A percentile compares a stretch with the other conserved stretches of the same genome.
These are phyloP conservation scores for Aphanomyces invadans DNA, from an alignment of 352 stramenopile genomes.

Conservation along the genomic window DNA sequence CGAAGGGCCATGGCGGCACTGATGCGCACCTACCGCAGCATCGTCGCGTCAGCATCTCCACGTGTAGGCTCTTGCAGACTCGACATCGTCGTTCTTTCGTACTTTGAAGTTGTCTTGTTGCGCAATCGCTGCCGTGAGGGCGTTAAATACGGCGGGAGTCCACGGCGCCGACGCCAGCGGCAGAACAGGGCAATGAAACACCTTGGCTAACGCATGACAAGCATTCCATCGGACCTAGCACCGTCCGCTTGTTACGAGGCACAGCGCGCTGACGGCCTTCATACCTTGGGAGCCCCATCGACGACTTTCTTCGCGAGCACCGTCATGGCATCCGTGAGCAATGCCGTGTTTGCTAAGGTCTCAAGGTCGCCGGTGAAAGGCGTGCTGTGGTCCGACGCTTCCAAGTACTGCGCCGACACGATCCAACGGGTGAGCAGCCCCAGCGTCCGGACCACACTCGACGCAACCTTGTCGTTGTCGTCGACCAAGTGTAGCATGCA, in stretches of 20 bases:
- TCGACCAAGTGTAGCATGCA: slow-evolving; percentile 80
- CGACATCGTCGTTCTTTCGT: no score
- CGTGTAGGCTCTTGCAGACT: neutral
- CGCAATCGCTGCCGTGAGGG: slow-evolving; percentile 58
- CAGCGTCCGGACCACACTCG: slow-evolving; percentile 69
- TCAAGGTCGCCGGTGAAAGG: slow-evolving; percentile 23
- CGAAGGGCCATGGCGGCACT: slow-evolving; percentile 69
- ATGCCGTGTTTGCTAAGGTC: slow-evolving; percentile 33
- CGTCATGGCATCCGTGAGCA: slow-evolving; percentile 61
- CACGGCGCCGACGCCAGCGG: slow-evolving; percentile 67
- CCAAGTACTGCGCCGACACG: slow-evolving; percentile 42
- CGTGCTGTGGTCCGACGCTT: neutral
- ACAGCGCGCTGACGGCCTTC: no score
- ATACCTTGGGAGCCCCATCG: slow-evolving; percentile 67
- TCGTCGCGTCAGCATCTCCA: neutral
- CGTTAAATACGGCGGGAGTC: slow-evolving; percentile 68
- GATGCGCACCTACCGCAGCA: slow-evolving; percentile 44
- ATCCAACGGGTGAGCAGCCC: slow-evolving; percentile 76
- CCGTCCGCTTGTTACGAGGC: no score
- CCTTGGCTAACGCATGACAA: slow-evolving; percentile 81
- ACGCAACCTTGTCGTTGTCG: slow-evolving; percentile 86
- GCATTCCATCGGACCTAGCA: slow-evolving; percentile 68
- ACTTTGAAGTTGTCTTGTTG: slow-evolving; percentile 87
- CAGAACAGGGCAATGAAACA: slow-evolving; percentile 68
- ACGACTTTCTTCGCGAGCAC: slow-evolving; percentile 68